Percentiles rank a stretch among this genome's conserved stretches.
phyloP scores from a whole-genome alignment of 2,329 filamentous ascomycete genomes.

The Aspergillus brunneoviolaceus region DNA sequence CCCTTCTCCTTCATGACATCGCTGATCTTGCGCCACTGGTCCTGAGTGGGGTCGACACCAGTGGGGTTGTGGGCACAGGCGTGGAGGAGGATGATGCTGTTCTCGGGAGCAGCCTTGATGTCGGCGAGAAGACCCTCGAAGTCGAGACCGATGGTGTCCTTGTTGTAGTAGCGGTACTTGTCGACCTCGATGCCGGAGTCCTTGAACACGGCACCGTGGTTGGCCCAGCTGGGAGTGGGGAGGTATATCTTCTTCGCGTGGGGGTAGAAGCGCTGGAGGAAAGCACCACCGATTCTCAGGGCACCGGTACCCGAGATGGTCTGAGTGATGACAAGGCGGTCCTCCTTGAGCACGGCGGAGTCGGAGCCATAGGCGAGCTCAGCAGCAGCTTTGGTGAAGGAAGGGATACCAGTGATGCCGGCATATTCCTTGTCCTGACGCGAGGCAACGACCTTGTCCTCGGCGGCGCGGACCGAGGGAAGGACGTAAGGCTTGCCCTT shows the following conservation, averaged over 20 bases:
- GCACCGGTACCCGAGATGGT: conserved; percentile 97
- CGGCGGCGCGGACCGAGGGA: conserved; percentile 84
- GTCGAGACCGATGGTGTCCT: conserved; percentile 96
- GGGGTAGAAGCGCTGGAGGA: conserved; percentile 88
- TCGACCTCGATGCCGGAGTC: conserved; percentile 87
- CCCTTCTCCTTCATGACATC: conserved; percentile 78
- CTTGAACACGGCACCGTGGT: conserved; percentile 95
- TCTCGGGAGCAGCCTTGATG: conserved; percentile 81
- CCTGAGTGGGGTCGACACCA: conserved; percentile 85
- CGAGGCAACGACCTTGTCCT: conserved; percentile 77
- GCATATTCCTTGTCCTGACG: conserved; percentile 96
- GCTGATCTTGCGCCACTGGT: conserved; percentile 92
- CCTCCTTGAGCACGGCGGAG: conserved; percentile 70
- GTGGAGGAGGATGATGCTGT: conserved; percentile 89
- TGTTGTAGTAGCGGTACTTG: conserved; percentile 99
- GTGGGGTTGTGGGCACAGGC: conserved; percentile 98
- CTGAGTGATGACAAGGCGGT: conserved; percentile 87
- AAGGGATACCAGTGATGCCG: conserved; percentile 91
- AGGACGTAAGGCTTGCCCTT: conserved; percentile 97
- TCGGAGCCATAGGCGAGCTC: conserved; percentile 84
- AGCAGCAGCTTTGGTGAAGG: conserved; percentile 90
- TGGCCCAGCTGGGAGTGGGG: conserved; percentile 93
- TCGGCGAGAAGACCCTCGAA: conserved; percentile 91
- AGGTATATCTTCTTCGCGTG: conserved; percentile 95
- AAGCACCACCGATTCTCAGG: conserved; percentile 89